Percentiles rank a stretch among this genome's conserved stretches.
Evolutionary conservation across 305 asterid species (phyloP).

Genomic region (Solanum aculeatissimum): DNA sequence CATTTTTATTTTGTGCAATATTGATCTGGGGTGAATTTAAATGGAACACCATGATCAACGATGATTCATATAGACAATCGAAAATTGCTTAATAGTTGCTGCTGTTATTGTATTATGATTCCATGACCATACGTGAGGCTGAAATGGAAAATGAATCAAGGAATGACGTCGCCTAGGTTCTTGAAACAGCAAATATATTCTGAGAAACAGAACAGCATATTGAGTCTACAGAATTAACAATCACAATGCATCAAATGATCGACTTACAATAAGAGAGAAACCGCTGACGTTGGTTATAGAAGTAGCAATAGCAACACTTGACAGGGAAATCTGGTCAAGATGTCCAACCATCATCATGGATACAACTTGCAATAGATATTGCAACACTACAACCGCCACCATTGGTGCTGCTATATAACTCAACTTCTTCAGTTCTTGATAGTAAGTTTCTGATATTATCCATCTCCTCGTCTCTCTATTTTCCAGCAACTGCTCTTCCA

Average conservation of each 20-base stretch:
- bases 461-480: not conserved
- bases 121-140: not conserved
- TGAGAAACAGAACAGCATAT: too few species aligned
- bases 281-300: constrained; percentile 43
- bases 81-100: not conserved
- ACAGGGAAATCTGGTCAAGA: constrained; percentile 33
- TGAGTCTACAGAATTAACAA: too few species aligned
- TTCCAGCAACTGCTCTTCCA: not conserved
- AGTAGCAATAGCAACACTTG: constrained; percentile 41
- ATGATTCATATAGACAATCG: too few species aligned
- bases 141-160: too few species aligned
- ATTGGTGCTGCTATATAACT: constrained; percentile 30
- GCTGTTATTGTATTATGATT: too few species aligned
- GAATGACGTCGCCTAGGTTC: too few species aligned
- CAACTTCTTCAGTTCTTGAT: constrained; percentile 15
- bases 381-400: constrained; percentile 30
- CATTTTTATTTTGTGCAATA: too few species aligned
- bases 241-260: too few species aligned
- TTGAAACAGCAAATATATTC: too few species aligned
- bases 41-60: too few species aligned
- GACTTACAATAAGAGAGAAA: constrained; percentile 38
- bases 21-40: too few species aligned
- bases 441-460: not conserved
- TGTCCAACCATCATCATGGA: constrained; percentile 49
- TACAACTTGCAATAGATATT: constrained; percentile 28